phyloP scores from a whole-genome alignment of 108 stramenopile genomes.

The Pseudonitzschia delicatissima region DNA sequence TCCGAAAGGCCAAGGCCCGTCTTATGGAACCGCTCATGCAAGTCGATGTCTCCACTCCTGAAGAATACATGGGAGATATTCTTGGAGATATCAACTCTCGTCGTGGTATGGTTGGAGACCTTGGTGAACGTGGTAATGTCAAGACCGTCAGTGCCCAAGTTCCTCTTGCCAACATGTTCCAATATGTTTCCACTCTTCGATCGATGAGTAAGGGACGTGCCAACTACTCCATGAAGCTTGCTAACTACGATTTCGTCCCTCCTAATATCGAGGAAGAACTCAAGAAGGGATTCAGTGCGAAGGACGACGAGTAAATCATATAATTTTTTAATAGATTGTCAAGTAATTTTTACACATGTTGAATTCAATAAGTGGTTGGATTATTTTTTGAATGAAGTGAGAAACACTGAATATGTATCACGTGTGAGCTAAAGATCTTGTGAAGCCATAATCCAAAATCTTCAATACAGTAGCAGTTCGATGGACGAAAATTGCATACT shows the following conservation, averaged over 20 bases:
- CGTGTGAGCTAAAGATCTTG: too few relatives aligned
- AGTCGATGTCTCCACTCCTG: slow-evolving; percentile 96
- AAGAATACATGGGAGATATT: slow-evolving; percentile 99
- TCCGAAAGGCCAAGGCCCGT: slow-evolving; percentile 93
- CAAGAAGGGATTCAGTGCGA: slow-evolving; percentile 79
- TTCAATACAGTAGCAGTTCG: too few relatives aligned
- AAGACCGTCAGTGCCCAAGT: slow-evolving; percentile 93
- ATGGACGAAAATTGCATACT: too few relatives aligned
- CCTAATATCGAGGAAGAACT: slow-evolving; percentile 76
- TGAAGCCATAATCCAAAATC: too few relatives aligned
- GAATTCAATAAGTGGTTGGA: too few relatives aligned
- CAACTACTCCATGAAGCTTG: slow-evolving; percentile 96
- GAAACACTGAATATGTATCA: too few relatives aligned
- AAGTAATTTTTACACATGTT: slow-evolving; percentile 6
- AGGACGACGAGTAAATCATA: slow-evolving; percentile 64
- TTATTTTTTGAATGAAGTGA: too few relatives aligned
- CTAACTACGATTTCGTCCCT: slow-evolving; percentile 95
- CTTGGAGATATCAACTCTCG: slow-evolving; percentile 97
- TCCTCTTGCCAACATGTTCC: slow-evolving; percentile 98
- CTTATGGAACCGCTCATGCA: slow-evolving; percentile 99
- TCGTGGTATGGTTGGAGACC: slow-evolving; percentile 92
- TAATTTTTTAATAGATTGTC: neutral
- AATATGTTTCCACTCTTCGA: slow-evolving; percentile 94
- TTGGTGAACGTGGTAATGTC: slow-evolving; percentile 93
- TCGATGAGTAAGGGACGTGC: slow-evolving; percentile 96